Conservation (phyloP, 2,329 filamentous ascomycete genomes). For the Clarireedia hainanense region DNA sequence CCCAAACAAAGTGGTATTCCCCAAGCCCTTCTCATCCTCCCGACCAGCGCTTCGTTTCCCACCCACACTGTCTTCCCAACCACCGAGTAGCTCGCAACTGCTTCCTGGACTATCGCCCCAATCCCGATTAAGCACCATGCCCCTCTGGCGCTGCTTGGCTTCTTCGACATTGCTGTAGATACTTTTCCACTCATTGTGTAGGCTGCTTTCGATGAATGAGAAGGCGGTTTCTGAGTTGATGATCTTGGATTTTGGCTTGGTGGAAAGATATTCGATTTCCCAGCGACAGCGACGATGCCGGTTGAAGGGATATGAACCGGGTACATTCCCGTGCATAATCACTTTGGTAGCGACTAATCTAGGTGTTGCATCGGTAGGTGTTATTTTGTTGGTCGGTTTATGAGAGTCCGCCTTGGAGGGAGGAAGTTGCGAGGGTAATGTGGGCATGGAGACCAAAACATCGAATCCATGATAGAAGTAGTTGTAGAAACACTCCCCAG, state of each 20-base stretch:
- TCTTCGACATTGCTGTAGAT: conserved; percentile 51
- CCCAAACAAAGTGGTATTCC: conserved; percentile 80
- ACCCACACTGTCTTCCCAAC: conserved; percentile 68
- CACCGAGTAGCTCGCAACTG: conserved; percentile 72
- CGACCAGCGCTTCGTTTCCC: conserved; percentile 35
- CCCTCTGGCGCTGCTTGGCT: conserved; percentile 46
- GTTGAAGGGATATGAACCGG: conserved; percentile 95
- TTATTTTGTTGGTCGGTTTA: conserved; percentile 17
- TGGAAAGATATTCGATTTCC: conserved; percentile 56
- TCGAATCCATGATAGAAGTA: conserved; percentile 97
- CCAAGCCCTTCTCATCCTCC: conserved; percentile 48
- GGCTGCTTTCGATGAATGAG: conserved; percentile 57
- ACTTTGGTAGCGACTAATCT: conserved; percentile 82
- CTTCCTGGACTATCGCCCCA: conserved; percentile 89
- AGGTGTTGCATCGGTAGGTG: conserved; percentile 36
- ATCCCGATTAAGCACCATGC: conserved; percentile 87
- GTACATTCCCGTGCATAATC: conserved; percentile 90
- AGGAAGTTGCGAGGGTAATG: conserved; percentile 54
- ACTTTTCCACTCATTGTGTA: conserved; percentile 63
- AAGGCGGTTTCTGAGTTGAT: conserved; percentile 60
- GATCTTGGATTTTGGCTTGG: conserved; percentile 33
- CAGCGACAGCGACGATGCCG: conserved; percentile 84
- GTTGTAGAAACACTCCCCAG: conserved; percentile 85
- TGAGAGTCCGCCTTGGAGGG: conserved; percentile 36
- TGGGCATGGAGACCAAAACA: conserved; percentile 76